phyloP scores from a whole-genome alignment of 169 alveolate species.

The Babesia sp. region DNA sequence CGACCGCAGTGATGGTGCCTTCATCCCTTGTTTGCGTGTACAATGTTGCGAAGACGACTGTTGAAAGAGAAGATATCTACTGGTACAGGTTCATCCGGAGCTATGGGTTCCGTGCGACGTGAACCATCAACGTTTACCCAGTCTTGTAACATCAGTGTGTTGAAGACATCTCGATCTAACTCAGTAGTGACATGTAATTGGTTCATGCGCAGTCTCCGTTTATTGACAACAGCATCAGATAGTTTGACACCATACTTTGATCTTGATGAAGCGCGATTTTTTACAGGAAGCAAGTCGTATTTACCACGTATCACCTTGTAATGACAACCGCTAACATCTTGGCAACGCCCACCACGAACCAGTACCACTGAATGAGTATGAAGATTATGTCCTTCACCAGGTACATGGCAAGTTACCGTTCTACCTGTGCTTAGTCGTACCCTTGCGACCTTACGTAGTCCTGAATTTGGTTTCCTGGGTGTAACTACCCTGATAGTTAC shows the following conservation, averaged over 20 bases:
- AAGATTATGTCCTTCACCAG: constrained; percentile 84
- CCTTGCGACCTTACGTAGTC: constrained; percentile 83
- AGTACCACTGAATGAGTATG: constrained; percentile 81
- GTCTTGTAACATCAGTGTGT: constrained; percentile 53
- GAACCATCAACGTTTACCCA: constrained; percentile 69
- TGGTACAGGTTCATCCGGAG: constrained; percentile 66
- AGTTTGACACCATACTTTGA: constrained; percentile 76
- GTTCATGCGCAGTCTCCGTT: constrained; percentile 60
- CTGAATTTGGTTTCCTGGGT: constrained; percentile 85
- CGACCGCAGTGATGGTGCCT: neutral
- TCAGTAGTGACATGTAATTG: constrained; percentile 70
- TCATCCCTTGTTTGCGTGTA: constrained; percentile 12
- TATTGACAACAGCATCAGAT: constrained; percentile 38
- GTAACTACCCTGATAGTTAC: constrained; percentile 77
- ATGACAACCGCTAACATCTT: constrained; percentile 84
- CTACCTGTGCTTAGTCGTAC: constrained; percentile 82
- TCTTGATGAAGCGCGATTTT: constrained; percentile 76
- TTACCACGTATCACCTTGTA: constrained; percentile 84
- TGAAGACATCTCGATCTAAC: constrained; percentile 71
- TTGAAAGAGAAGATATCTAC: constrained; percentile 73
- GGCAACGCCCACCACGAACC: constrained; percentile 85
- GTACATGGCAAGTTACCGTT: constrained; percentile 79
- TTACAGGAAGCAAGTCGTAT: constrained; percentile 82
- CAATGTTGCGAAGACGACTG: constrained; percentile 67
- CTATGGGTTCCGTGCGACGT: constrained; percentile 59